phyloP scores from a whole-genome alignment of 116 monocot genomes.

The Trichopus zeylanicus region DNA sequence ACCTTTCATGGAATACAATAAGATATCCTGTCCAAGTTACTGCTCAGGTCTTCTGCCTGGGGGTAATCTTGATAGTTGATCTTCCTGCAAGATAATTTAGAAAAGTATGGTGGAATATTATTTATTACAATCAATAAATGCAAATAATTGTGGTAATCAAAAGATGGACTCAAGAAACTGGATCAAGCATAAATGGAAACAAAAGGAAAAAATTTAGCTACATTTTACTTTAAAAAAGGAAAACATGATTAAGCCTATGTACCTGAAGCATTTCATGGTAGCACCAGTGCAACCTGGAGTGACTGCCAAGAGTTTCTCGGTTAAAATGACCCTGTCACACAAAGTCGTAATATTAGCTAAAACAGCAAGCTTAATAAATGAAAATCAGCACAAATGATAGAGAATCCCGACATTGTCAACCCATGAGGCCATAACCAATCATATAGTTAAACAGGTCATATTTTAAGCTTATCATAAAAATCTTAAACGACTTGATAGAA shows the following conservation, averaged over 20 bases:
- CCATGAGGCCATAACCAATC: too few species aligned
- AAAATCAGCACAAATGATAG: background rate
- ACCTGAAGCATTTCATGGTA: constrained; percentile 47
- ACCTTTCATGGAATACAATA: too few species aligned
- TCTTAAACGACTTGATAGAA: too few species aligned
- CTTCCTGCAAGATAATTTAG: constrained; percentile 9
- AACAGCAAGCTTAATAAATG: background rate
- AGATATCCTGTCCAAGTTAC: too few species aligned
- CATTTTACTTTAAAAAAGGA: background rate
- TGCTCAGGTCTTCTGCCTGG: constrained; percentile 8
- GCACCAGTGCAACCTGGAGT: constrained; percentile 31
- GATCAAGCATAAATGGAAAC: too few species aligned
- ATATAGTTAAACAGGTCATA: too few species aligned
- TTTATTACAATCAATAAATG: background rate
- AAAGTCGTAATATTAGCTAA: background rate
- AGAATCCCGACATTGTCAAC: too few species aligned
- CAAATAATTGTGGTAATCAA: too few species aligned
- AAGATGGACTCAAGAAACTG: too few species aligned
- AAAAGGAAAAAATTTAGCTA: too few species aligned
- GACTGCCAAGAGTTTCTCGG: constrained; percentile 32
- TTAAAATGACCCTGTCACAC: constrained; percentile 25
- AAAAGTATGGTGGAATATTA: background rate
- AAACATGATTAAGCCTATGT: background rate
- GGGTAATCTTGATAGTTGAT: constrained; percentile 6
- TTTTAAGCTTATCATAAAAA: too few species aligned